phyloP scores from a whole-genome alignment of 495 filamentous ascomycete genomes.

The Venustampulla echinocandica region DNA sequence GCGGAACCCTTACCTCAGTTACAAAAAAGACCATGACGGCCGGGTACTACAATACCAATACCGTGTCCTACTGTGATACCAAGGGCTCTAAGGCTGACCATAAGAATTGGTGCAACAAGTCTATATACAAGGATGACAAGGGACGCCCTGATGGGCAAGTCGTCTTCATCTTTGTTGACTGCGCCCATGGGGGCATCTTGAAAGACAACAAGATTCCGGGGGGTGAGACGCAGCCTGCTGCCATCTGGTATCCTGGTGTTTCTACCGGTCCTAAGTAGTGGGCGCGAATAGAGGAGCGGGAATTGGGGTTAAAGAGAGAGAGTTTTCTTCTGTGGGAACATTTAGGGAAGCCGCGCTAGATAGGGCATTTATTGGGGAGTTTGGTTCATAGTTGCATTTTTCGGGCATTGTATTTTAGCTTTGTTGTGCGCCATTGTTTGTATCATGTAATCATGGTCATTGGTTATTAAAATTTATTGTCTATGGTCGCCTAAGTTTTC shows the following conservation, averaged over 20 bases:
- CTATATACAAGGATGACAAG: neutral
- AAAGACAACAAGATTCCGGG: neutral
- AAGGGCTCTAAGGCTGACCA: neutral
- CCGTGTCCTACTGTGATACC: neutral
- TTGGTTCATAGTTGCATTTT: too few relatives aligned
- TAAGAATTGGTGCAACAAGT: constrained; percentile 1
- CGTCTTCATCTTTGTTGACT: neutral
- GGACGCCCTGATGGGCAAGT: constrained; percentile 1
- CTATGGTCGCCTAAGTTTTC: too few relatives aligned
- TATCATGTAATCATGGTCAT: too few relatives aligned
- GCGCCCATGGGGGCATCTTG: neutral
- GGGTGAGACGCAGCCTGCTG: constrained; percentile 1
- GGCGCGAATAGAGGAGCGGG: too few relatives aligned
- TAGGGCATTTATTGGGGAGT: too few relatives aligned
- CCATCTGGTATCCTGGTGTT: neutral
- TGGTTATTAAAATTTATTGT: too few relatives aligned
- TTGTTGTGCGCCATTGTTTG: too few relatives aligned
- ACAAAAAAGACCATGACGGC: neutral
- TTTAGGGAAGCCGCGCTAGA: too few relatives aligned
- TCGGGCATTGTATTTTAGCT: too few relatives aligned
- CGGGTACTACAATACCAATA: neutral
- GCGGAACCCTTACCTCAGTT: neutral
- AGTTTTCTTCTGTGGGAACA: too few relatives aligned
- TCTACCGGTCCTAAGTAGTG: neutral
- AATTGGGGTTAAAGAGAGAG: too few relatives aligned